Evolutionary conservation across 371 early-diverging fungal species (phyloP).

Genomic region (Saksenaea oblongispora): DNA sequence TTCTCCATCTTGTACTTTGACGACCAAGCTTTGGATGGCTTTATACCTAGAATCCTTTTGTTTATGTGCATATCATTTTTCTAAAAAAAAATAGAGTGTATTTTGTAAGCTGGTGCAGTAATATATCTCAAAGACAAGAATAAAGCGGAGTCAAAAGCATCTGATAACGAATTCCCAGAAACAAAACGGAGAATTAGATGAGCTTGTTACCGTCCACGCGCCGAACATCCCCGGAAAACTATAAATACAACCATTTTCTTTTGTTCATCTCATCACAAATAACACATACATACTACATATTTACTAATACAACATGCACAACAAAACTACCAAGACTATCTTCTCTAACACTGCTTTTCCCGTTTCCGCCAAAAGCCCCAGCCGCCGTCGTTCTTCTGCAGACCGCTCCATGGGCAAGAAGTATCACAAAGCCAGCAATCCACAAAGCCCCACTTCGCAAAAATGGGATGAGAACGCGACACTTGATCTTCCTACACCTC

Average conservation of each 20-base stretch:
- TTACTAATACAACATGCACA: neutral
- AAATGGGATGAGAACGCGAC: conserved; percentile 11
- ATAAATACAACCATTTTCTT: neutral
- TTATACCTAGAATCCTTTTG: too few relatives aligned
- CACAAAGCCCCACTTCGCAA: neutral
- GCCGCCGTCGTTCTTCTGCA: conserved; percentile 5
- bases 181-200: neutral
- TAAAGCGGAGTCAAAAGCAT: neutral
- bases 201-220: neutral
- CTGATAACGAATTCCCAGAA: conserved; percentile 4
- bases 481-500: conserved; percentile 21
- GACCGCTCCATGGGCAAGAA: neutral
- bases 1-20: too few relatives aligned
- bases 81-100: too few relatives aligned
- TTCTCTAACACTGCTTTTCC: neutral
- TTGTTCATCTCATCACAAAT: neutral
- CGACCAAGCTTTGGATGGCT: too few relatives aligned
- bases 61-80: too few relatives aligned
- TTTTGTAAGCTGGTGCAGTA: too few relatives aligned
- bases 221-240: conserved; percentile 4
- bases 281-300: neutral
- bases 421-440: neutral
- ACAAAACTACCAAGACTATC: neutral
- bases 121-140: neutral
- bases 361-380: neutral